Evolutionary conservation across 129 eudicot genomes (phyloP).

Genomic region (Pseudognaphalium luteoalbum): DNA sequence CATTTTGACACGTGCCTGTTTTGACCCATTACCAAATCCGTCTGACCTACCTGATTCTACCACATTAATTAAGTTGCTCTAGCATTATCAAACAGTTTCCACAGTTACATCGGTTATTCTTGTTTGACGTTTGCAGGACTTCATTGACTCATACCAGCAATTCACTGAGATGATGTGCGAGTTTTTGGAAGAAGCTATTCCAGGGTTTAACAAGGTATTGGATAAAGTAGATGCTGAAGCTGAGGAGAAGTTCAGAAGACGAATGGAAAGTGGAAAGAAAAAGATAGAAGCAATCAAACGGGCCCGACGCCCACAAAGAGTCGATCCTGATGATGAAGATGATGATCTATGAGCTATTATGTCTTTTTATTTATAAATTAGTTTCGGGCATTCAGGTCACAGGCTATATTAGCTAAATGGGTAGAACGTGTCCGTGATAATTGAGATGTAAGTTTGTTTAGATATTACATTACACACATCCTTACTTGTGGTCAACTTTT

Average conservation of each 20-base stretch:
- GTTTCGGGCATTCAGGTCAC: background rate
- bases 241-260: constrained; percentile 32
- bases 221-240: constrained; percentile 29
- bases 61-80: background rate
- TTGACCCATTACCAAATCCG: background rate
- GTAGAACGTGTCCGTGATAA: constrained; percentile 3
- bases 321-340: constrained; percentile 16
- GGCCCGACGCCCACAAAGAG: constrained; percentile 29
- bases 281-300: constrained; percentile 32
- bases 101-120: constrained; percentile 5
- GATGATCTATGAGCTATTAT: constrained; percentile 22
- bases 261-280: constrained; percentile 29
- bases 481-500: constrained; percentile 8
- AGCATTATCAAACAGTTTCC: background rate
- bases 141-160: constrained; percentile 32
- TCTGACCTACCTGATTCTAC: too few relatives aligned
- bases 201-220: constrained; percentile 37
- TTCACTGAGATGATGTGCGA: constrained; percentile 30
- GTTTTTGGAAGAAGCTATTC: constrained; percentile 27
- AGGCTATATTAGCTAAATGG: constrained; percentile 3
- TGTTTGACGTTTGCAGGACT: constrained; percentile 32
- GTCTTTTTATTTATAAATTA: background rate
- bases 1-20: background rate
- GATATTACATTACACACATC: constrained; percentile 4
- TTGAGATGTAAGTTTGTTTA: constrained; percentile 1